Conservation (phyloP, 352 stramenopile species). For the Globisporangium apiculatum region DNA sequence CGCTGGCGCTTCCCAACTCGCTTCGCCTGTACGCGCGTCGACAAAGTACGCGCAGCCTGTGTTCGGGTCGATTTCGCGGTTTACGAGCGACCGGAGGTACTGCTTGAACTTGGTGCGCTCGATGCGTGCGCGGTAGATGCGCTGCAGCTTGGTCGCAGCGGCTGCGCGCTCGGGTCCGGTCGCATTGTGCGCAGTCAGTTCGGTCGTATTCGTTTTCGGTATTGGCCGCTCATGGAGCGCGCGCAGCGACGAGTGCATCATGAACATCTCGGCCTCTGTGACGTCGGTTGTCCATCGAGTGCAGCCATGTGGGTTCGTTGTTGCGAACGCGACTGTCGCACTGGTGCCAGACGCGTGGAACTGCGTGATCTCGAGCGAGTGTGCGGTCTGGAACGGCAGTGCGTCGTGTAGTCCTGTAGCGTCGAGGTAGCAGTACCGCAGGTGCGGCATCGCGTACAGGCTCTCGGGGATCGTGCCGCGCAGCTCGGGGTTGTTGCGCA, state of each 20-base stretch:
- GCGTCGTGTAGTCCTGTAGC: slow-evolving; percentile 36
- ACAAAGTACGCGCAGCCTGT: slow-evolving; percentile 54
- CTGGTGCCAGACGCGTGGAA: slow-evolving; percentile 19
- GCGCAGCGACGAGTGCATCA: slow-evolving; percentile 39
- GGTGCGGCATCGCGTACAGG: slow-evolving; percentile 34
- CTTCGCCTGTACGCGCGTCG: slow-evolving; percentile 50
- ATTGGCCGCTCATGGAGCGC: slow-evolving; percentile 26
- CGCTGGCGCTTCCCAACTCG: slow-evolving; percentile 43
- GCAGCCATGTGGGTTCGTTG: slow-evolving; percentile 13
- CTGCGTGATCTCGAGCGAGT: slow-evolving; percentile 58
- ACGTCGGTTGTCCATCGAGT: slow-evolving; percentile 47
- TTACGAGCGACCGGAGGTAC: slow-evolving; percentile 50
- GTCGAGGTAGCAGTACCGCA: slow-evolving; percentile 64
- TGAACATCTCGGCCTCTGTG: slow-evolving; percentile 47
- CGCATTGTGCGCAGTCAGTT: slow-evolving; percentile 43
- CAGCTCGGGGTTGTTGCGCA: slow-evolving; percentile 47
- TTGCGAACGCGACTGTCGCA: slow-evolving; percentile 42
- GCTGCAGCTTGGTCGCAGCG: slow-evolving; percentile 56
- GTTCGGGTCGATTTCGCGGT: slow-evolving; percentile 35
- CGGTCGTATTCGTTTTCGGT: slow-evolving; percentile 12
- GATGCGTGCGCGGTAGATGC: slow-evolving; percentile 62
- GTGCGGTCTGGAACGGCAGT: slow-evolving; percentile 36
- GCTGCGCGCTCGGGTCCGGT: slow-evolving; percentile 53
- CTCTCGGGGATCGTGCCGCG: slow-evolving; percentile 17
- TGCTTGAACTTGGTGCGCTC: slow-evolving; percentile 49